A percentile compares a stretch with the other conserved stretches of the same genome.
These are phyloP conservation scores for Nigrograna mackinnonii DNA, from an alignment of 2,329 filamentous ascomycete genomes.

Conservation along the genomic window DNA sequence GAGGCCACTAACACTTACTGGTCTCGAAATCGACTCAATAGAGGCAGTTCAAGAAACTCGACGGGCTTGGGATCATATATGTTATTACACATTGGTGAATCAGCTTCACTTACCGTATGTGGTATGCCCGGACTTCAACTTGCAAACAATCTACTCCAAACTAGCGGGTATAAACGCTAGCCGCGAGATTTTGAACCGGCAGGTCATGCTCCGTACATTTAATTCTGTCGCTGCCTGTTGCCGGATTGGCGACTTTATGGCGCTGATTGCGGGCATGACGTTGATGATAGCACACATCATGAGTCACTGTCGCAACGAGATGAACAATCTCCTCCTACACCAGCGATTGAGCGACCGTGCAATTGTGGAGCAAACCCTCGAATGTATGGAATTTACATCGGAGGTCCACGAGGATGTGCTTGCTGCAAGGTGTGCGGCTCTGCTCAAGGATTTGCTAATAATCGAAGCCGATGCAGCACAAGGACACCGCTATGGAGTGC, in stretches of 20 bases:
- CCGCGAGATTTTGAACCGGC: slow-evolving; percentile 16
- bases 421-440: not conserved
- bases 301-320: slow-evolving; percentile 4
- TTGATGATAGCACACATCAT: slow-evolving; percentile 19
- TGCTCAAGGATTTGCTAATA: not conserved
- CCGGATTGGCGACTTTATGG: slow-evolving; percentile 18
- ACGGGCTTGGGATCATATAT: slow-evolving; percentile 14
- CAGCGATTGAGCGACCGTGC: slow-evolving; percentile 16
- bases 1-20: not conserved
- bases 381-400: slow-evolving; percentile 12
- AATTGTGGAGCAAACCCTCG: slow-evolving; percentile 14
- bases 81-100: slow-evolving; percentile 14
- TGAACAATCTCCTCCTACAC: slow-evolving; percentile 13
- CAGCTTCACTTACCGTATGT: slow-evolving; percentile 23
- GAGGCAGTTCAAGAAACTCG: slow-evolving; percentile 12
- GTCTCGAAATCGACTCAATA: slow-evolving; percentile 2
- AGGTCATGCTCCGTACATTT: slow-evolving; percentile 13
- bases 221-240: slow-evolving; percentile 11
- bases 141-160: slow-evolving; percentile 7
- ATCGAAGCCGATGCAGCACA: not conserved
- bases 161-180: slow-evolving; percentile 15
- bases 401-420: not conserved
- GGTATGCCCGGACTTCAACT: slow-evolving; percentile 8
- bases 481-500: not conserved
- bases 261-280: slow-evolving; percentile 18